These are phyloP conservation scores for Pyrenophora seminiperda DNA, from an alignment of 2,329 filamentous ascomycete species.

Conservation along the genomic window DNA sequence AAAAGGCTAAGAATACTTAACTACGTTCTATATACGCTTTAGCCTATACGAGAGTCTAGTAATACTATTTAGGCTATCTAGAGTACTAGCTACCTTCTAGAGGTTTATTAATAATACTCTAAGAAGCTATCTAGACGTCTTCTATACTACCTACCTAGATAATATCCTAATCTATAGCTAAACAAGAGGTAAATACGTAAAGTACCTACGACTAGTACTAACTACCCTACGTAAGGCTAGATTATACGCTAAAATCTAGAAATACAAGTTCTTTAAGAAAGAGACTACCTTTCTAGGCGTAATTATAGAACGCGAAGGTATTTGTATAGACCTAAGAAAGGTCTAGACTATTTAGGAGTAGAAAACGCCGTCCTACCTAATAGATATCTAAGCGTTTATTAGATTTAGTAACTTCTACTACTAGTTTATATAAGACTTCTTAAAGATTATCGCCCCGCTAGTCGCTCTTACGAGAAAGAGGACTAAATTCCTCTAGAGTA, in stretches of 20 bases:
- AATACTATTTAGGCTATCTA: background rate
- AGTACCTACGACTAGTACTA: background rate
- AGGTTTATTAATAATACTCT: constrained; percentile 2
- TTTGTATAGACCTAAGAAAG: background rate
- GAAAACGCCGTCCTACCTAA: background rate
- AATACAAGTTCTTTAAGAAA: background rate
- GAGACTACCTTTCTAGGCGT: background rate
- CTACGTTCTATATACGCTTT: background rate
- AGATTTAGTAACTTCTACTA: background rate
- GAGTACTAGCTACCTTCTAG: background rate
- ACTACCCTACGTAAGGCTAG: background rate
- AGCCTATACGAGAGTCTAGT: background rate
- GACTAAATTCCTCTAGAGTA: too few species aligned
- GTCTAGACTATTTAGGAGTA: background rate
- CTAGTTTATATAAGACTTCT: background rate
- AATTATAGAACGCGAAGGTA: background rate
- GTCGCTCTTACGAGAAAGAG: background rate
- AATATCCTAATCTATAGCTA: background rate
- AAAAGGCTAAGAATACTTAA: background rate
- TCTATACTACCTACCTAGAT: background rate
- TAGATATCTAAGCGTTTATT: background rate
- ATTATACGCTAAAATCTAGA: background rate
- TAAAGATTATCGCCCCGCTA: background rate
- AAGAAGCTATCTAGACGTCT: background rate
- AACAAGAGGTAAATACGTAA: background rate